These are phyloP conservation scores for Acmispon strigosus DNA, from an alignment of 306 rosid genomes.

Conservation along the genomic window DNA sequence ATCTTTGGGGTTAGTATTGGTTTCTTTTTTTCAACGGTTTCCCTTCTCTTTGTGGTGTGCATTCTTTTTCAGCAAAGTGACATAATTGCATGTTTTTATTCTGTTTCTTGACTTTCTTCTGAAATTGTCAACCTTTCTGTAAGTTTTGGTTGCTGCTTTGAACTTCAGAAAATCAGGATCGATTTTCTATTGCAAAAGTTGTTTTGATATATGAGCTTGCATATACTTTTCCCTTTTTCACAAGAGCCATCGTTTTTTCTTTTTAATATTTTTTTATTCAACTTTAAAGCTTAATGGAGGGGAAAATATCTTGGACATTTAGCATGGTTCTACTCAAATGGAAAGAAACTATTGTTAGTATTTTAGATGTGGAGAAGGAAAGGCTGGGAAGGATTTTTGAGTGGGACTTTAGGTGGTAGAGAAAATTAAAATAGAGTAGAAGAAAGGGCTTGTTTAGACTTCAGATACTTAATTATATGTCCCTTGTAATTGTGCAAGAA, in stretches of 20 bases:
- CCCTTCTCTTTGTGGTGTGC: not conserved
- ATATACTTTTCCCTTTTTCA: not conserved
- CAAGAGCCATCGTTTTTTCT: not conserved
- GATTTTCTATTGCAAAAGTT: not conserved
- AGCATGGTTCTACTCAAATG: not conserved
- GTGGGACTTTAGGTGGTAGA: not conserved
- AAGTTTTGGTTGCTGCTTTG: not conserved
- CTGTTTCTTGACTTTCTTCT: not conserved
- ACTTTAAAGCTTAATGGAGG: not conserved
- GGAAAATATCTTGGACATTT: not conserved
- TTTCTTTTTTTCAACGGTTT: not conserved
- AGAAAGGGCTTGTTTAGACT: not conserved
- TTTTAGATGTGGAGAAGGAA: not conserved
- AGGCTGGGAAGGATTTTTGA: not conserved
- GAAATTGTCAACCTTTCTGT: not conserved
- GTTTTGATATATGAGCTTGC: not conserved
- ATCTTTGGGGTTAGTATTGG: conserved; percentile 64
- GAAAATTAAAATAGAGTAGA: not conserved
- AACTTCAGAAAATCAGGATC: not conserved
- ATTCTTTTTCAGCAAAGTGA: not conserved
- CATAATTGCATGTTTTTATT: not conserved
- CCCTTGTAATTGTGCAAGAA: not conserved
- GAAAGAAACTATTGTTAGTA: not conserved
- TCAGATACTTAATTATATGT: not conserved
- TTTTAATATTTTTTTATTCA: not conserved